phyloP scores from a whole-genome alignment of 345 rosid genomes.

The Combretum micranthum region DNA sequence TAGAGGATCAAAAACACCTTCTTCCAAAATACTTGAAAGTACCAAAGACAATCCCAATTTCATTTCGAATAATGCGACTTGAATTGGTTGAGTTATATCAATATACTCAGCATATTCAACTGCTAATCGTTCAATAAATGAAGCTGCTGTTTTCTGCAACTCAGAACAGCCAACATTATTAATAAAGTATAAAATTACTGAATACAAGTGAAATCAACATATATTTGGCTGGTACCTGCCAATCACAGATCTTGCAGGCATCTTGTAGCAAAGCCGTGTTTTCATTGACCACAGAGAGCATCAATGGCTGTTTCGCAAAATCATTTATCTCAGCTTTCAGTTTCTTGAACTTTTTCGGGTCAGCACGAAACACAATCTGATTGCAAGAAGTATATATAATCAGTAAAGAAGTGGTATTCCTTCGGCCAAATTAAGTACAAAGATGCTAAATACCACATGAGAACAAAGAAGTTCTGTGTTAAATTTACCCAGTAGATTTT shows the following conservation, averaged over 20 bases:
- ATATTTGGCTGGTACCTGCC: constrained; percentile 57
- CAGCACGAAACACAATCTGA: constrained; percentile 77
- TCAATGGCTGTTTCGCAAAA: constrained; percentile 38
- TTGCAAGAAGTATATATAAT: constrained; percentile 7
- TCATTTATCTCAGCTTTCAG: constrained; percentile 62
- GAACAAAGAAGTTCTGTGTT: no score
- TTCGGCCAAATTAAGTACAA: no score
- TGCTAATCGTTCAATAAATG: constrained; percentile 54
- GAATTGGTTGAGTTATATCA: constrained; percentile 82
- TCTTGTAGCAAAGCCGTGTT: constrained; percentile 40
- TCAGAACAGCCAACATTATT: constrained; percentile 10
- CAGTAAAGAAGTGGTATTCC: background rate
- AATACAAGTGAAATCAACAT: background rate
- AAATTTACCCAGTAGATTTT: no score
- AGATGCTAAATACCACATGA: no score
- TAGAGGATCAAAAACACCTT: constrained; percentile 26
- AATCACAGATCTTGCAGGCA: constrained; percentile 52
- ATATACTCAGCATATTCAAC: constrained; percentile 53
- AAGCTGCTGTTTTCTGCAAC: constrained; percentile 64
- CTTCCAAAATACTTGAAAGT: constrained; percentile 39
- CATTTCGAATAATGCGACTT: constrained; percentile 89
- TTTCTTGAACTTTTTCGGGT: constrained; percentile 51
- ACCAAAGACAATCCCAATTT: constrained; percentile 72
- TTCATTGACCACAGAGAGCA: constrained; percentile 32
- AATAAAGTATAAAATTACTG: background rate